Base-by-base conservation (phyloP, 2,329 filamentous ascomycete species). In the Verticillium albo-atrum region DNA sequence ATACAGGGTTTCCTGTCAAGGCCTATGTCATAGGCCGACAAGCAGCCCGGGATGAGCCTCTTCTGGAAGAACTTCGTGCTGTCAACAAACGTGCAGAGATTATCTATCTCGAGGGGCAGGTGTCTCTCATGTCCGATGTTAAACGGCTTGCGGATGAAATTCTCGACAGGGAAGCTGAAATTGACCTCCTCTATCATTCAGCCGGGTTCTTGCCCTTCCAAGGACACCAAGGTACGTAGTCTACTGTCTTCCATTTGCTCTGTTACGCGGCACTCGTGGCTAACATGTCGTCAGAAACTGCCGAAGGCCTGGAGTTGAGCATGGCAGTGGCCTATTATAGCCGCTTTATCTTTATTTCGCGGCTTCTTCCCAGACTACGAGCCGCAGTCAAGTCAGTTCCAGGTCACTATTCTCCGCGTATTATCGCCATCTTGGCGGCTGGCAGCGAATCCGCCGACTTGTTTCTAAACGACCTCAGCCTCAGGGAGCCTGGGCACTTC, bases 61-160 rank as follows among this genome's bases (percentile, higher is more conserved):
- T 35, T 10, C 51, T 58, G 23, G 50, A 54, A 14, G 20, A 26
- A n/a, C 57, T 58, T 20, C 20, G 57, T n/a, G 57, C 57, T 12
- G n/a, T 32, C 23, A 58, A 58, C 32, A 25, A 9, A 6, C n/a
- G 37, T 3, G 50, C 51, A 3, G 25, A 54, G 10, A 15, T 58
- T 25, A 42, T 58, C 32, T 58, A 26, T n/a, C 27, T 58, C n/a
- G 57, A 58, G 57, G 57, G 57, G 30, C 57, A 58, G 35, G 23
- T 54, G 28, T 54, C 57, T 26, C 50, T 58, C 4, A 26, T 58
- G 14, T 23, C 50, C 15, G 57, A 58, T 6, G 20, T 34, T 4
- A 14, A 37, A 32, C 32, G 57, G 23, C 27, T 58, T 12, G 32
- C 50, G 25, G 28, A 37, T 20, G 32, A 35, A 9, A 58, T 58